phyloP scores from a whole-genome alignment of 73 alveolate species.

The Paraurostyla sp. region DNA sequence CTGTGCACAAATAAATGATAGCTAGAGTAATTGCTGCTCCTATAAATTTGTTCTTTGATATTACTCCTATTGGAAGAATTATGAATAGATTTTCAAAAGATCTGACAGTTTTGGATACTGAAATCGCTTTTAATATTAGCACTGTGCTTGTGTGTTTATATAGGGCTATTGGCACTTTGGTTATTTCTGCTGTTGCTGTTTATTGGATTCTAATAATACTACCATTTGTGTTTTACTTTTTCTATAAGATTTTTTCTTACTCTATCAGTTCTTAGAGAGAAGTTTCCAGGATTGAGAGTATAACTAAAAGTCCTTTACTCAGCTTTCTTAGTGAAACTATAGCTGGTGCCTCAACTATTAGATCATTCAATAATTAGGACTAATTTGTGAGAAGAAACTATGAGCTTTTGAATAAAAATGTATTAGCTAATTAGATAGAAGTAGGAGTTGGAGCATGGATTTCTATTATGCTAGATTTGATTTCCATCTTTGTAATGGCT shows the following conservation, averaged over 20 bases:
- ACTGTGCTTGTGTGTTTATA: slow-evolving; percentile 29
- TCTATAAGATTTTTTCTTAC: slow-evolving; percentile 30
- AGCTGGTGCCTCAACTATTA: slow-evolving; percentile 82
- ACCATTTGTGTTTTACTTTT: slow-evolving; percentile 52
- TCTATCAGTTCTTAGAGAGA: slow-evolving; percentile 78
- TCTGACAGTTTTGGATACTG: not conserved
- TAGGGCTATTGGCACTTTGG: not conserved
- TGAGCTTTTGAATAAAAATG: slow-evolving; percentile 40
- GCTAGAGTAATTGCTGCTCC: slow-evolving; percentile 91
- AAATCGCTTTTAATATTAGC: not conserved
- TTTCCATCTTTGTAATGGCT: slow-evolving; percentile 32
- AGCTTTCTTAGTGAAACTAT: slow-evolving; percentile 82
- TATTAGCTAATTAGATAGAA: not conserved
- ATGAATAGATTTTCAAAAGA: slow-evolving; percentile 89
- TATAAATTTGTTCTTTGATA: slow-evolving; percentile 90
- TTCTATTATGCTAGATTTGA: slow-evolving; percentile 42
- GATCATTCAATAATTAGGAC: slow-evolving; percentile 79
- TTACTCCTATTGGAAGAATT: slow-evolving; percentile 92
- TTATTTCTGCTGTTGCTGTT: slow-evolving; percentile 48
- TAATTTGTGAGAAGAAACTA: slow-evolving; percentile 44
- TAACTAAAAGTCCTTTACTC: slow-evolving; percentile 82
- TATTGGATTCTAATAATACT: slow-evolving; percentile 43
- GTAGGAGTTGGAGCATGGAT: slow-evolving; percentile 53
- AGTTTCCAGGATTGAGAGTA: slow-evolving; percentile 79
- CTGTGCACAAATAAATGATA: slow-evolving; percentile 85